Evolutionary conservation across 1,139 yeast species (phyloP).

Genomic region (Scheffersomyces segobiensis): DNA sequence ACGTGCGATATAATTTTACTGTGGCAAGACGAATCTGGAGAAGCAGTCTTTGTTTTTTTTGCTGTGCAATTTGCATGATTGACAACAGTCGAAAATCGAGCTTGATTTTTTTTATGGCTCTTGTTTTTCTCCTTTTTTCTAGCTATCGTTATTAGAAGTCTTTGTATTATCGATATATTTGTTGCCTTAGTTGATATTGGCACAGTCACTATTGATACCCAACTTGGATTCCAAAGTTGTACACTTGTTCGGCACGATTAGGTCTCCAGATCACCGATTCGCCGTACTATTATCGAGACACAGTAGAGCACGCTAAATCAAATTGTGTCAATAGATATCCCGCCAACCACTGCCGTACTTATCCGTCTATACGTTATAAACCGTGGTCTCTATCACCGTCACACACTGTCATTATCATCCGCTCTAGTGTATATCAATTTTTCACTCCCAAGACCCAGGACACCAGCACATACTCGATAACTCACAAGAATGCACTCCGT

Average conservation of each 20-base stretch:
- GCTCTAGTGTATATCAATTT: not conserved
- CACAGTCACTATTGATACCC: too few species aligned
- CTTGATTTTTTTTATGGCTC: not conserved
- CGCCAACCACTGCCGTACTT: too few species aligned
- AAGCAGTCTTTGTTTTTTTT: not conserved
- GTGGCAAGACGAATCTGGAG: not conserved
- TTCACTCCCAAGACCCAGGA: not conserved
- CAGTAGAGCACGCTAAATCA: too few species aligned
- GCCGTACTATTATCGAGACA: too few species aligned
- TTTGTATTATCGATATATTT: not conserved
- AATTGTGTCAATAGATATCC: too few species aligned
- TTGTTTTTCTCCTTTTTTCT: not conserved
- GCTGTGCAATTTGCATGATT: not conserved
- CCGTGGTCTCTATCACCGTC: too few species aligned
- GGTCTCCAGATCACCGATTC: too few species aligned
- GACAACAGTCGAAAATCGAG: not conserved
- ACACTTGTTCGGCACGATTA: too few species aligned
- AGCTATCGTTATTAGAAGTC: not conserved
- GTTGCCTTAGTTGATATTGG: not conserved
- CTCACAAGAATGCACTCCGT: constrained; percentile 9
- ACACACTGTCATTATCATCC: too few species aligned
- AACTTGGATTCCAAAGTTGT: too few species aligned
- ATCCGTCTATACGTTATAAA: too few species aligned
- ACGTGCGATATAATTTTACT: not conserved
- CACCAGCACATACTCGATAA: not conserved